Base-by-base conservation (phyloP, 2,329 filamentous ascomycete species). In the Alternaria sp. region DNA sequence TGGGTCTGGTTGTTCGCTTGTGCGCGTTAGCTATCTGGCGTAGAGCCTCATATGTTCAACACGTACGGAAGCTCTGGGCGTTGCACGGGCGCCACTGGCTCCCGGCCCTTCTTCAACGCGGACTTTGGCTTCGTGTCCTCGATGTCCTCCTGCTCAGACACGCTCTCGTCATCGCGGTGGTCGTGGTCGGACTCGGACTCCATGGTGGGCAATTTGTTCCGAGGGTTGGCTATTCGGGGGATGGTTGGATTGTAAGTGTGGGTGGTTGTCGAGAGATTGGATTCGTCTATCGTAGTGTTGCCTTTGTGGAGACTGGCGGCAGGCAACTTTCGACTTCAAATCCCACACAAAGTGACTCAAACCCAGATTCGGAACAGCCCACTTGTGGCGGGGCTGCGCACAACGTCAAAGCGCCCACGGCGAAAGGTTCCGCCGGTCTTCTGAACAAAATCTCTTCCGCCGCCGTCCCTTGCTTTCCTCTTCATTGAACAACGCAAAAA, bases 1-100 rank as follows among this genome's bases (percentile, higher is more conserved):
- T 74, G 95, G 93, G 71, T 99, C 92, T 69, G 95, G 97, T 85
- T 99, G 95, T 72, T 93, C 92, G 54, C 75, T 78, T 65, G 51
- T 48, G 55, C 30, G 45, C 53, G 66, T 78, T 66, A 76, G 71
- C 62, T 54, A 34, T 49, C 32, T 57, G 41, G 41, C 27, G 44
- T n/a, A 28, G 34, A 52, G 30, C 32, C 30, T 36, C 30, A 46
- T 32, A 12, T 27, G 4, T 49, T 12, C 38, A 53, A 41, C 30
- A 41, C 75, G 60, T 72, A 76, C 73, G 95, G 95, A 60, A 93
- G 85, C 65, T 85, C 84, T 67, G 90, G 90, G 73, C 87, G 83
- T 74, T 87, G 85, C 57, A 88, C 81, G 60, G 84, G 85, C 62
- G 85, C 83, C 62, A 83, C 82, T 50, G 83, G 81, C 53, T 83